Base-by-base conservation (phyloP, 2,329 filamentous ascomycete species). In the Trichoderma sp. region DNA sequence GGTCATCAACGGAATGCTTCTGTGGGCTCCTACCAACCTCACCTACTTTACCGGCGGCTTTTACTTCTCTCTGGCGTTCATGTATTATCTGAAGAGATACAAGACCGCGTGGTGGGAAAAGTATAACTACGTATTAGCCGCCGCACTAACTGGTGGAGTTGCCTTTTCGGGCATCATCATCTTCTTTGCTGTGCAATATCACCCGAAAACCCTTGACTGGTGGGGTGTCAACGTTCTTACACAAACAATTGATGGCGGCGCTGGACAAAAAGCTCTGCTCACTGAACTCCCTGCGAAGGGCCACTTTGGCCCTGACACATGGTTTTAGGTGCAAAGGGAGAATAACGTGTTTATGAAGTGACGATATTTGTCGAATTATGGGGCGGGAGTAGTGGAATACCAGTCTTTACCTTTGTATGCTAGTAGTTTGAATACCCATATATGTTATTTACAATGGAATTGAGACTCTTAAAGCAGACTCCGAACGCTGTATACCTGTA, bases 71-170 rank as follows among this genome's bases (percentile, higher is more conserved):
- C 80, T 80, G 60, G 72, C 80, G 49, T 83, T 83, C 76, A 82
- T 82, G 81, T 83, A 81, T 73, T 81, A 78, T 74, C 72, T 84
- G 2, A 78, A 76, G 16, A 1, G 72, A 78, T 27, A 76, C 79
- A 70, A 75, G 77, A 58, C 82, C 8, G 14, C 62, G 5, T 65
- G 62, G 62, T 65, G 62, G 62, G 62, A 65, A 24, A 65, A 83
- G 76, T 83, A 83, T 75, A 83, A 82, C 72, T 83, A 82, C 69
- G 77, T 82, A 8, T 72, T 83, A 0, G 80, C 79, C 1, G 80
- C 81, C 0, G 80, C 78, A 0, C 72, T 84, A 31, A 79, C 77
- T 16, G 79, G 78, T 2, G 81, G 80, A 1, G 77, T 83, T 0
- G 82, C 81, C 24, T 74, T 83, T 55, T 79, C 77, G 19, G 81